A percentile compares a stretch with the other conserved stretches of the same genome.
Evolutionary conservation across 257 asterid genomes (phyloP).

Genomic region (Galeopsis tetrahit): DNA sequence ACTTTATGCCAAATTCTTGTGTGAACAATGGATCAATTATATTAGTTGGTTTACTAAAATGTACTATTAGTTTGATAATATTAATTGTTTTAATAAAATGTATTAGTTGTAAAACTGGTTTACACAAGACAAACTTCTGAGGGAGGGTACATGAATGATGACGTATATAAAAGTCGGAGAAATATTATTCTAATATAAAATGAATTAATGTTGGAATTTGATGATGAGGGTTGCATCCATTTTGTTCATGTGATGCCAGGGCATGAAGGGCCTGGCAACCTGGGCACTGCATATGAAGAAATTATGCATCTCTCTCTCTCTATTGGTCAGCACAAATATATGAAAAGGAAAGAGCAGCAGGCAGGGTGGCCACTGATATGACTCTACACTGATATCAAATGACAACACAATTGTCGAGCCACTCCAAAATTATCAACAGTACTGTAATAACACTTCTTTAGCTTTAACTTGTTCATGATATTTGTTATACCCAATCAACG

Average conservation of each 20-base stretch:
- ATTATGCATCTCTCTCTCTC: slow-evolving; percentile 4
- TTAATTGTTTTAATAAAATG: too few relatives aligned
- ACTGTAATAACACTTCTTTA: background rate
- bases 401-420: background rate
- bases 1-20: too few relatives aligned
- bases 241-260: slow-evolving; percentile 24
- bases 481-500: too few relatives aligned
- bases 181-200: background rate
- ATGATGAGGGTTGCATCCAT: slow-evolving; percentile 26
- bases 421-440: background rate
- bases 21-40: too few relatives aligned
- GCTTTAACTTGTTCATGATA: background rate
- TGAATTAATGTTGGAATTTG: background rate
- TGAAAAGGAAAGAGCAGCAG: background rate
- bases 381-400: background rate
- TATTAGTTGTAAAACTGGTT: too few relatives aligned
- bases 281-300: background rate
- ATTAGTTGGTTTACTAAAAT: too few relatives aligned
- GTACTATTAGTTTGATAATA: too few relatives aligned
- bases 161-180: slow-evolving; percentile 11
- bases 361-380: background rate
- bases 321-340: background rate
- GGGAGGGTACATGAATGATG: slow-evolving; percentile 21
- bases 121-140: too few relatives aligned
- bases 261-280: slow-evolving; percentile 37